Percentiles rank a stretch among this genome's conserved stretches.
These are phyloP conservation scores for Podila verticillata DNA, from an alignment of 192 early-diverging fungal genomes.

Conservation along the genomic window DNA sequence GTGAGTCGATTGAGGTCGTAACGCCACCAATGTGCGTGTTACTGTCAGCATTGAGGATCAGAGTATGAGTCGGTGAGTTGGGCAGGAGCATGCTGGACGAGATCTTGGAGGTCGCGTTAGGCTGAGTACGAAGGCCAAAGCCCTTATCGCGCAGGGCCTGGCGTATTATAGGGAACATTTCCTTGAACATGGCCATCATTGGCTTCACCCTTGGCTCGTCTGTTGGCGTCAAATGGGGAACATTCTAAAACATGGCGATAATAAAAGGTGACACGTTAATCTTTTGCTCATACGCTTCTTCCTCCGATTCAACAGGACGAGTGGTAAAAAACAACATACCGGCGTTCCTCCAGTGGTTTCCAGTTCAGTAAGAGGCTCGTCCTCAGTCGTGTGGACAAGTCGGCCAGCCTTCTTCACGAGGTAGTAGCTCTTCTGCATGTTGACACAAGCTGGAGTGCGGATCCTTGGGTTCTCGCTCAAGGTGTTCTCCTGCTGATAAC, in stretches of 20 bases:
- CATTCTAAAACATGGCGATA: slow-evolving; percentile 4
- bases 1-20: neutral
- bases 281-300: neutral
- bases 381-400: slow-evolving; percentile 35
- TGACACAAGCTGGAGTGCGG: slow-evolving; percentile 42
- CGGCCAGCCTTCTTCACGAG: slow-evolving; percentile 44
- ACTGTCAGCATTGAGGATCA: slow-evolving; percentile 11
- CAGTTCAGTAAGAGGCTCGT: slow-evolving; percentile 39
- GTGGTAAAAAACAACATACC: neutral
- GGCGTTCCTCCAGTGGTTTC: slow-evolving; percentile 17
- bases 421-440: slow-evolving; percentile 51
- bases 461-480: slow-evolving; percentile 48
- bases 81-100: slow-evolving; percentile 34
- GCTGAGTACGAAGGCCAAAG: slow-evolving; percentile 40
- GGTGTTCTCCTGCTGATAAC: slow-evolving; percentile 51
- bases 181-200: slow-evolving; percentile 46
- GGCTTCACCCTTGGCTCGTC: slow-evolving; percentile 45
- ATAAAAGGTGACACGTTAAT: neutral
- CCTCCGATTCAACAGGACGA: no score
- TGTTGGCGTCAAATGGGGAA: slow-evolving; percentile 24
- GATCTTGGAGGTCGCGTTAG: slow-evolving; percentile 35
- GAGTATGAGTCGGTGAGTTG: slow-evolving; percentile 6
- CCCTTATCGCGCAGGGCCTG: slow-evolving; percentile 48
- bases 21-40: slow-evolving; percentile 7
- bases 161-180: slow-evolving; percentile 46